Conservation (phyloP, 495 filamentous ascomycete species). For the Patellaria atrata region DNA sequence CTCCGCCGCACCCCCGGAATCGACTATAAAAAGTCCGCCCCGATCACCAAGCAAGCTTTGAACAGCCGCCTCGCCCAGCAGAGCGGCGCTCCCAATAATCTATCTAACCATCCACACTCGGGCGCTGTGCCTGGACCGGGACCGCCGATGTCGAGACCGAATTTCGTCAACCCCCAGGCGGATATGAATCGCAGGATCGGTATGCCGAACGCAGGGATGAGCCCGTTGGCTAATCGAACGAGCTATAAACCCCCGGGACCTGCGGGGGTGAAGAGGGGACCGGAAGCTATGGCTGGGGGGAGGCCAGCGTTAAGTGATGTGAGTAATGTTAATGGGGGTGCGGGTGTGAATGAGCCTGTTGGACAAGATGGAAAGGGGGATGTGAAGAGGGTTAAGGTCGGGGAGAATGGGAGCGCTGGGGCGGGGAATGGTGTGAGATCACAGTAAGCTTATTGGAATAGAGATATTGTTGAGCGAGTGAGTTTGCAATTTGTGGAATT, state of each 20-base stretch:
- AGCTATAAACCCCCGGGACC: constrained; percentile 40
- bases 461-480: too few species aligned
- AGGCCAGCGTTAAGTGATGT: constrained; percentile 25
- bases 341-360: constrained; percentile 7
- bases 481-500: too few species aligned
- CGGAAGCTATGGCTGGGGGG: constrained; percentile 3
- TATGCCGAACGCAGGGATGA: constrained; percentile 41
- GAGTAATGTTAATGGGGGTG: too few species aligned
- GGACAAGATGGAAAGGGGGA: constrained; percentile 13
- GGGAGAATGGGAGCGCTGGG: background rate
- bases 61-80: constrained; percentile 18
- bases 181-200: constrained; percentile 60
- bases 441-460: too few species aligned
- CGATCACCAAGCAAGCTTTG: constrained; percentile 38
- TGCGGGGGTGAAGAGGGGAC: constrained; percentile 16
- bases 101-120: constrained; percentile 12
- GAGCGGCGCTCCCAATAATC: constrained; percentile 3
- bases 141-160: constrained; percentile 24
- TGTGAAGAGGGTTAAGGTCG: constrained; percentile 16
- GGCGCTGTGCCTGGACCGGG: constrained; percentile 8
- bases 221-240: constrained; percentile 42
- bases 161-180: constrained; percentile 56
- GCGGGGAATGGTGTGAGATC: too few species aligned
- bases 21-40: constrained; percentile 59
- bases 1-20: constrained; percentile 84